A percentile compares a stretch with the other conserved stretches of the same genome.
Evolutionary conservation across 2,329 filamentous ascomycete genomes (phyloP).

Genomic region (Aspergillus piperis): DNA sequence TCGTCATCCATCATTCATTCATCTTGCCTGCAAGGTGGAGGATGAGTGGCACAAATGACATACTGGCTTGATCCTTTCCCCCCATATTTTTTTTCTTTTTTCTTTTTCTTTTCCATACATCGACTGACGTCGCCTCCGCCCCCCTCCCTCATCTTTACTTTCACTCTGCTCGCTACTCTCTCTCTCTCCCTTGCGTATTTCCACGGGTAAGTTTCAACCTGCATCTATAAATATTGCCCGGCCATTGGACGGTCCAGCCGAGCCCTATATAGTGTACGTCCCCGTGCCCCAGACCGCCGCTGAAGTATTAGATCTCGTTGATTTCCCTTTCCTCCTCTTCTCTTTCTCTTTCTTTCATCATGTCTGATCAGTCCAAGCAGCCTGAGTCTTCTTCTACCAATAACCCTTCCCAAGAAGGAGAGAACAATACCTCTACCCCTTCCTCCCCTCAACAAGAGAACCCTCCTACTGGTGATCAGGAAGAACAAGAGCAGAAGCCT

Average conservation of each 20-base stretch:
- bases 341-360: conserved; percentile 24
- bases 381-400: background rate
- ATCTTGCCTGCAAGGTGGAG: background rate
- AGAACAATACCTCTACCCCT: background rate
- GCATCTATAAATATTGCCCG: background rate
- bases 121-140: background rate
- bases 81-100: background rate
- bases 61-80: background rate
- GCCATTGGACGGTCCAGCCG: conserved; percentile 1
- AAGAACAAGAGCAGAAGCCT: background rate
- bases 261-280: conserved; percentile 9
- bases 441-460: conserved; percentile 9
- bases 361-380: conserved; percentile 29
- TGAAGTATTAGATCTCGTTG: background rate
- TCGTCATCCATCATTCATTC: background rate
- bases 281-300: conserved; percentile 9
- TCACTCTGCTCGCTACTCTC: too few species aligned
- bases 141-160: background rate
- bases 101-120: background rate
- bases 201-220: background rate
- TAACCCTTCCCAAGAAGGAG: conserved; percentile 10
- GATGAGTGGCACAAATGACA: background rate
- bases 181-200: background rate
- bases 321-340: conserved; percentile 11
- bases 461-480: background rate